Percentiles rank a stretch among this genome's conserved stretches.
Evolutionary conservation across 2,329 filamentous ascomycete species (phyloP).

Genomic region (Paracoccidioides brasiliensis): DNA sequence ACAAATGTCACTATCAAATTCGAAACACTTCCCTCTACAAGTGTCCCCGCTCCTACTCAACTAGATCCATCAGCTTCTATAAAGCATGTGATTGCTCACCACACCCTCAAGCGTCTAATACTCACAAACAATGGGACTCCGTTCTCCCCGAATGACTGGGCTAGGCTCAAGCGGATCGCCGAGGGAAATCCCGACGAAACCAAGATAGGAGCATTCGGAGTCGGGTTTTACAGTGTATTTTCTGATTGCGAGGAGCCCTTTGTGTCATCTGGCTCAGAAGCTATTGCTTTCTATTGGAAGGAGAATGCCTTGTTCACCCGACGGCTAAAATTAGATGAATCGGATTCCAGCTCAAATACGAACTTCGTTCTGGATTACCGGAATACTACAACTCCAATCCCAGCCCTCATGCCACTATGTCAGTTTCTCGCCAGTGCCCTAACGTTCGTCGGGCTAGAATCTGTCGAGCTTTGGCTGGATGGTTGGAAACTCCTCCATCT

Average conservation of each 20-base stretch:
- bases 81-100: slow-evolving; percentile 71
- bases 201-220: slow-evolving; percentile 96
- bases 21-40: slow-evolving; percentile 75
- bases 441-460: slow-evolving; percentile 82
- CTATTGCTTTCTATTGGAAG: slow-evolving; percentile 99
- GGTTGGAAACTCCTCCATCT: slow-evolving; percentile 68
- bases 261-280: slow-evolving; percentile 79
- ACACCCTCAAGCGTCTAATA: slow-evolving; percentile 74
- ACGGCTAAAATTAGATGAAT: slow-evolving; percentile 58
- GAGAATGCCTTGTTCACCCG: slow-evolving; percentile 94
- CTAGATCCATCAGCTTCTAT: slow-evolving; percentile 58
- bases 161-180: slow-evolving; percentile 86
- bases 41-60: slow-evolving; percentile 54
- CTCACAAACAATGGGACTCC: slow-evolving; percentile 85
- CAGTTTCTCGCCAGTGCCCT: slow-evolving; percentile 91
- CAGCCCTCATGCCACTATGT: slow-evolving; percentile 70
- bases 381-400: slow-evolving; percentile 73
- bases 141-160: slow-evolving; percentile 87
- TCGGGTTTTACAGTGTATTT: slow-evolving; percentile 97
- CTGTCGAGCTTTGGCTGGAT: slow-evolving; percentile 82
- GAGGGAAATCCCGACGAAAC: slow-evolving; percentile 98
- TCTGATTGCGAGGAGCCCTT: slow-evolving; percentile 97
- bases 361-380: slow-evolving; percentile 93
- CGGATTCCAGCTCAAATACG: slow-evolving; percentile 57
- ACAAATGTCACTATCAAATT: slow-evolving; percentile 81